phyloP scores from a whole-genome alignment of 1,284 basidiomycete species.

The Agaricales sp. region DNA sequence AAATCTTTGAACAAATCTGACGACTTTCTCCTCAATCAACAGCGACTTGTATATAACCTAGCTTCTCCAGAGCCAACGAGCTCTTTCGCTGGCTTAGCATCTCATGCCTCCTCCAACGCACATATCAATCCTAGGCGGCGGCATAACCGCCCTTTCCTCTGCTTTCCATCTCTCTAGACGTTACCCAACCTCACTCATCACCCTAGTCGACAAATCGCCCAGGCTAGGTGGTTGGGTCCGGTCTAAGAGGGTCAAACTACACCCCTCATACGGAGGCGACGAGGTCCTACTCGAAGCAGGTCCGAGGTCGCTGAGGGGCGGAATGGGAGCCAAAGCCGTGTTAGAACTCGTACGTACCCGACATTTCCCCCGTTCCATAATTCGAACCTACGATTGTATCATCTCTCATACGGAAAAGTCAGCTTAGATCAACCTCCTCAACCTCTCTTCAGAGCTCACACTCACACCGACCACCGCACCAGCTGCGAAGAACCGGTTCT shows the following conservation, averaged over 20 bases:
- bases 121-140: constrained; percentile 72
- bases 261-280: constrained; percentile 22
- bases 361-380: too few relatives aligned
- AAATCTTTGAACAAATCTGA: too few relatives aligned
- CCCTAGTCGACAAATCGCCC: constrained; percentile 56
- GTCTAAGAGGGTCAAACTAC: constrained; percentile 46
- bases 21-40: too few relatives aligned
- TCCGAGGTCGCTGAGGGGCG: constrained; percentile 72
- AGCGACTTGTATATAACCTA: too few relatives aligned
- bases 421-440: constrained; percentile 23
- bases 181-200: constrained; percentile 49
- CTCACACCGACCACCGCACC: constrained; percentile 54
- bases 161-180: constrained; percentile 68
- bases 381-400: background rate
- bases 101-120: constrained; percentile 9
- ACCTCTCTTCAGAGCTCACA: constrained; percentile 47
- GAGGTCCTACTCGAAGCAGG: constrained; percentile 68
- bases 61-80: too few relatives aligned
- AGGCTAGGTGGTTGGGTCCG: constrained; percentile 80
- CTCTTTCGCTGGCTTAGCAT: background rate
- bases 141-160: constrained; percentile 73
- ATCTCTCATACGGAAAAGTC: background rate
- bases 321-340: constrained; percentile 59
- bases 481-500: constrained; percentile 66
- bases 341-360: constrained; percentile 76